Base-by-base conservation (phyloP, 2,329 filamentous ascomycete genomes). In the Eutypella sp. region DNA sequence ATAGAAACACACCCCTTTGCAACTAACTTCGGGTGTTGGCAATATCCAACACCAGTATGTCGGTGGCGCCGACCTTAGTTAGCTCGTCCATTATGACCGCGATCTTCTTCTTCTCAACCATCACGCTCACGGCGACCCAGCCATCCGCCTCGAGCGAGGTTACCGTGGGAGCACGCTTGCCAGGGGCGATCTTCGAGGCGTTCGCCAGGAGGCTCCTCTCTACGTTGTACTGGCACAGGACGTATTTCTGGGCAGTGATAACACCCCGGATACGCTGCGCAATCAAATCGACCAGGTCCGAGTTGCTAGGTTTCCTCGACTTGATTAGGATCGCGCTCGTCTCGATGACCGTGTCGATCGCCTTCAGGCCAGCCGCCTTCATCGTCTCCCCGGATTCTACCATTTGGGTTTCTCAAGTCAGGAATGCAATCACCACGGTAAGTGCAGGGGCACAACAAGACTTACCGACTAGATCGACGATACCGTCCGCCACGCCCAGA, bases 341-440 rank as follows among this genome's bases (percentile, higher is more conserved):
- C 47, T 89, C 84, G 42, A 96, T 79, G 22, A 99, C 90, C 2
- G 93, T 99, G 58, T 93, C 90, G 58, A 97, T 96, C 46, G 92
- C 85, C 70, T 90, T 91, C 42, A 99, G 78, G 20, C 93, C 93
- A 37, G 92, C 92, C 18, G 92, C 93, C 61, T 88, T 87, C 93
- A 99, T 99, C 0, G 93, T 99, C 70, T 97, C 92, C 46, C 93
- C 93, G 18, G 93, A 97, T 75, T 99, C 92, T 93, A 57, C 2
- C 18, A 9, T 24, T 20, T 13, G 4, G 37, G 5, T 42, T 36
- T 16, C 34, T n/a, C n/a, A n/a, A n/a, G n/a, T n/a, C n/a, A n/a
- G n/a, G n/a, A n/a, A n/a, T n/a, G n/a, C n/a, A n/a, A n/a, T n/a
- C n/a, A n/a, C n/a, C n/a, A n/a, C n/a, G n/a, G n/a, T n/a, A n/a